phyloP scores from a whole-genome alignment of 2,329 filamentous ascomycete genomes.

The Xylaria sp. region DNA sequence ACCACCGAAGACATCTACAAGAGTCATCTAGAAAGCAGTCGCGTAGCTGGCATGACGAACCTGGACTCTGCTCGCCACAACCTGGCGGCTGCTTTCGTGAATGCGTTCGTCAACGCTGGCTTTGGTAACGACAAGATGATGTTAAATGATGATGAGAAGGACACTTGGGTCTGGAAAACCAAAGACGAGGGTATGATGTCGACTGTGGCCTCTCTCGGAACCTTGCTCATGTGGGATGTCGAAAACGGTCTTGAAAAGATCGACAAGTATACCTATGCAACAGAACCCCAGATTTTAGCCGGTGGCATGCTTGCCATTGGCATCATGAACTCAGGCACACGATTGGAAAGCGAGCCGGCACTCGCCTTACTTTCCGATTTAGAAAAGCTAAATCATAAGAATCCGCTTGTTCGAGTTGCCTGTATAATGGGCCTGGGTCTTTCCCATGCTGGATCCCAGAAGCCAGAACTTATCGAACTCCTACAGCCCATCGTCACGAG shows the following conservation, averaged over 20 bases:
- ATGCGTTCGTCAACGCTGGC: slow-evolving; percentile 95
- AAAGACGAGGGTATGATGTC: slow-evolving; percentile 99
- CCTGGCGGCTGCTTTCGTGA: slow-evolving; percentile 93
- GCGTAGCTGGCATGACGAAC: slow-evolving; percentile 92
- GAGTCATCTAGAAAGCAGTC: slow-evolving; percentile 94
- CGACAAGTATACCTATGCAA: slow-evolving; percentile 89
- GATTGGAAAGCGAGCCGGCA: slow-evolving; percentile 88
- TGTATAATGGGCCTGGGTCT: slow-evolving; percentile 96
- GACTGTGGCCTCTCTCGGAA: slow-evolving; percentile 91
- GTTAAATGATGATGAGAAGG: slow-evolving; percentile 87
- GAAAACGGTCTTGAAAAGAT: slow-evolving; percentile 93
- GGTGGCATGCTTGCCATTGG: slow-evolving; percentile 93
- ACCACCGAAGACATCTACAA: slow-evolving; percentile 99
- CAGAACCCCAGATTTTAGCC: slow-evolving; percentile 85
- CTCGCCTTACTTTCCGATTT: slow-evolving; percentile 84
- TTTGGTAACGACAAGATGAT: slow-evolving; percentile 98
- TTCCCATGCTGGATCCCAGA: slow-evolving; percentile 93
- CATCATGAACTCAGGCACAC: slow-evolving; percentile 93
- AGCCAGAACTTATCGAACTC: slow-evolving; percentile 84
- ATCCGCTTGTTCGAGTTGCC: slow-evolving; percentile 79
- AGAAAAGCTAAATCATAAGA: slow-evolving; percentile 82
- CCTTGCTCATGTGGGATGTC: slow-evolving; percentile 92
- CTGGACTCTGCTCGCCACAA: slow-evolving; percentile 96
- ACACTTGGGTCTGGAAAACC: slow-evolving; percentile 98
- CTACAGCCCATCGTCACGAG: slow-evolving; percentile 90